Base-by-base conservation (phyloP, 768 basidiomycete species). In the Imleria badia region DNA sequence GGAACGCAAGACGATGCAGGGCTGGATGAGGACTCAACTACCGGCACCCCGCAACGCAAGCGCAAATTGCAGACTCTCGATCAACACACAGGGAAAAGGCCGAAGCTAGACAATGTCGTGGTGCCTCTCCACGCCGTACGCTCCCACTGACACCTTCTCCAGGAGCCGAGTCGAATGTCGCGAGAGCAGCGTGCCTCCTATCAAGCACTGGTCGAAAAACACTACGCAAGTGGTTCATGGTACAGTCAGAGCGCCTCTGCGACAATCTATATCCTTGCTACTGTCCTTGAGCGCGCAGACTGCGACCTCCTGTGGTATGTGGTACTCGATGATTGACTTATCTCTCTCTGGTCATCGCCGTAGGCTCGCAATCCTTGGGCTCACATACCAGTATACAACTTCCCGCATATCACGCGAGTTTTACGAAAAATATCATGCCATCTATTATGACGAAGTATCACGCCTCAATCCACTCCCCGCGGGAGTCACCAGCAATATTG, bases 321-420 rank as follows among this genome's bases (percentile, higher is more conserved):
- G 30, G 15, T 19, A 35, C 38, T 51, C 35, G 15, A 6, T 44
- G 26, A 30, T 19, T 10, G 29, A 15, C 40, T 43, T 48, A 55
- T 30, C 31, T 13, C 45, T 42, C 19, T 33, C 45, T 53, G 19
- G 22, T 66, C 58, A 57, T 51, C 6, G 0, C 31, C 11, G 13
- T 66, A 94, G 93, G 93, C 80, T 95, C 31, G 92, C 94, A 10
- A 94, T 98, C 59, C 79, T 98, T 43, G 94, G 94, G 40, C 78
- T 98, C 33, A 98, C 97, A 17, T 87, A 85, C 68, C 97, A 99
- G 74, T 98, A 98, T 68, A 82, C 82, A 40, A 84, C 89, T 30
- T 85, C 91, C 48, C 87, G 88, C 63, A 92, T 98, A 76, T 89
- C 95, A 56, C 84, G 94, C 45, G 82, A 86, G 29, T 78, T 78